Evolutionary conservation across 495 filamentous ascomycete species (phyloP), one percentile per base, ranked within the genome.

Genomic region (Pseudevernia furfuracea): DNA sequence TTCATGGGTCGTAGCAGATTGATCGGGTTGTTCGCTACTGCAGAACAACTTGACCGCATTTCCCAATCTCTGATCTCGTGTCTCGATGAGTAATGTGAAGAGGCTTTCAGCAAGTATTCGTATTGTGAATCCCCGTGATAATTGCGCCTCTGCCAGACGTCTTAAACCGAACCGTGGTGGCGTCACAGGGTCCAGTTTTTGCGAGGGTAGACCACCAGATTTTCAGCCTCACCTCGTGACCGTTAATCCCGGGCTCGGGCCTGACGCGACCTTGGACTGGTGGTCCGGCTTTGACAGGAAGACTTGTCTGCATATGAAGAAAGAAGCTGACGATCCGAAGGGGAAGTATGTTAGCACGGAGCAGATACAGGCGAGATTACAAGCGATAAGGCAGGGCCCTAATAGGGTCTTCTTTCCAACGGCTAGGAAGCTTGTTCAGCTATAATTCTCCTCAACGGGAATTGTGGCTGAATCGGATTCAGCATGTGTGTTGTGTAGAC

Each of bases 1-100:
- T 34, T 17, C 21, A 30, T 55, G 52, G 52, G 52, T 34, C 17
- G 30, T 6, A 55, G 19, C 52, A 55, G 17, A 30, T 52, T 34
- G 46, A 17, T 52, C 30, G 17, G 23, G 25, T 25, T 52, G 9
- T 52, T 23, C n/a, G 48, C 48, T 28, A 17, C 48, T 52, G 48
- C 48, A 28, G 25, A 52, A 52, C 48, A 52, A 52, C 11, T 52
- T 52, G 52, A 55, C 52, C 52, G 52, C 52, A 28, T 34, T 55
- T n/a, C 52, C 30, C 2, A 19, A 34, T 10, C 25, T 2, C 52
- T 55, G 28, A 34, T 3, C 7, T 55, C 30, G 30, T 21, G 30
- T 19, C 12, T 53, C 19, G 49, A 32, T 32, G n/a, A 25, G 14
- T 19, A n/a, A 28, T 3, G 3, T 49, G 3, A 17, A 49, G 46